Base-by-base conservation (phyloP, 2,329 filamentous ascomycete genomes). In the Aspergillus latus region DNA sequence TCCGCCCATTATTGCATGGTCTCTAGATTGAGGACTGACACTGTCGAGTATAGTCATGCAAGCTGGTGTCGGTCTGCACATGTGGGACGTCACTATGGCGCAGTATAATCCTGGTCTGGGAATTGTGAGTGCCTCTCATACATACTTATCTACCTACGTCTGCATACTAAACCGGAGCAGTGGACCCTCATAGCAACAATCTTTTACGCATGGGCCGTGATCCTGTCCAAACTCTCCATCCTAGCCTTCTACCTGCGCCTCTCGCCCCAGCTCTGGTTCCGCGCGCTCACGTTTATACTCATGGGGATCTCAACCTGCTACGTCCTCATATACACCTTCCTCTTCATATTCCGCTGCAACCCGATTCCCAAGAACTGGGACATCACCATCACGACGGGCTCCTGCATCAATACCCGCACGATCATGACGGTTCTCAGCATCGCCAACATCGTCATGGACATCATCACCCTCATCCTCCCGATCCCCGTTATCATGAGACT, bases 211-310 rank as follows among this genome's bases (percentile, higher is more conserved):
- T 47, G 44, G 34, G 44, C 44, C 15, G 44, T 47, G 13, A 29
- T 47, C 44, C 30, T 47, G 29, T 47, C 44, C 7, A 47, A 47
- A 9, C 44, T 47, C 44, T 47, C 44, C 15, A 47, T 47, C 30
- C 30, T 47, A 5, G 44, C 44, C 15, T 47, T 47, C 44, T 47
- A 47, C 15, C 44, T 47, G 6, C 44, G 44, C 13, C 44, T 47
- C 44, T 47, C 44, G 1, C 44, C 44, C 3, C 44, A 47, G 29
- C 13, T 5, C 8, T 47, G 44, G 44, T 47, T 47, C 15, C 44
- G 44, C 9, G 26, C 21, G 3, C 29, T 47, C 44, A 36, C 30
- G 9, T 15, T 32, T 15, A 9, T 29, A 29, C 29, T 47, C 7
- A 47, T 47, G 44, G 44, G 44, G 6, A 34, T 34, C 2, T n/a